These are phyloP conservation scores for Fulvia fulva DNA, from an alignment of 2,329 filamentous ascomycete genomes.

Conservation along the genomic window DNA sequence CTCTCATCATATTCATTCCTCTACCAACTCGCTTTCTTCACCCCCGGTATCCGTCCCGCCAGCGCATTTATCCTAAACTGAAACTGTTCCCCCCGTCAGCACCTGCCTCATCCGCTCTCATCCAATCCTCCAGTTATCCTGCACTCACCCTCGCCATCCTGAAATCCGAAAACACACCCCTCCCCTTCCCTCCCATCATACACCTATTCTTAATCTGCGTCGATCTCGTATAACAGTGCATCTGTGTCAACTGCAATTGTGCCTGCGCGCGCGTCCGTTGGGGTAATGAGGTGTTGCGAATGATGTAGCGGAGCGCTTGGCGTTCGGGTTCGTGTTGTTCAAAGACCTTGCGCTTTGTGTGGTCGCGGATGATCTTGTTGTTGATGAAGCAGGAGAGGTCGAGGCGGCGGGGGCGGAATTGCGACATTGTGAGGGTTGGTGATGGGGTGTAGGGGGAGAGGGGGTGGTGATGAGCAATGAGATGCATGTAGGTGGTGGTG, in stretches of 20 bases:
- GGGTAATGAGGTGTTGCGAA: constrained; percentile 85
- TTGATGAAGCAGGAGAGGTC: constrained; percentile 87
- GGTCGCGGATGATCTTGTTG: constrained; percentile 81
- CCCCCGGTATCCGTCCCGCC: constrained; percentile 79
- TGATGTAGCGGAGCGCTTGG: constrained; percentile 78
- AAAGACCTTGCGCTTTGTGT: constrained; percentile 93
- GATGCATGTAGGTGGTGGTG: neutral
- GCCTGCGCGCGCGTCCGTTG: constrained; percentile 80
- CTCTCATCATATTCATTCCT: neutral
- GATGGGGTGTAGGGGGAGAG: neutral
- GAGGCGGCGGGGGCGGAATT: constrained; percentile 86
- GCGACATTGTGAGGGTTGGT: constrained; percentile 38
- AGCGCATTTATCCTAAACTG: constrained; percentile 90
- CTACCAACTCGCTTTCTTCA: constrained; percentile 96
- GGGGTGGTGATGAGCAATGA: neutral
- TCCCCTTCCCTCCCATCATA: constrained; percentile 81
- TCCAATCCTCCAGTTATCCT: neutral
- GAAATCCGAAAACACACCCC: constrained; percentile 90
- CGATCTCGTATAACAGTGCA: constrained; percentile 91
- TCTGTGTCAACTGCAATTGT: constrained; percentile 86
- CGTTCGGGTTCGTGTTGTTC: constrained; percentile 82
- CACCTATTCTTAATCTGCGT: constrained; percentile 95
- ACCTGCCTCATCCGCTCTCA: constrained; percentile 9
- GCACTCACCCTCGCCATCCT: constrained; percentile 79
- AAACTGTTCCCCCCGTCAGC: constrained; percentile 54